Evolutionary conservation across 2,329 filamentous ascomycete genomes (phyloP).

Genomic region (Fonsecaea pugnacius): DNA sequence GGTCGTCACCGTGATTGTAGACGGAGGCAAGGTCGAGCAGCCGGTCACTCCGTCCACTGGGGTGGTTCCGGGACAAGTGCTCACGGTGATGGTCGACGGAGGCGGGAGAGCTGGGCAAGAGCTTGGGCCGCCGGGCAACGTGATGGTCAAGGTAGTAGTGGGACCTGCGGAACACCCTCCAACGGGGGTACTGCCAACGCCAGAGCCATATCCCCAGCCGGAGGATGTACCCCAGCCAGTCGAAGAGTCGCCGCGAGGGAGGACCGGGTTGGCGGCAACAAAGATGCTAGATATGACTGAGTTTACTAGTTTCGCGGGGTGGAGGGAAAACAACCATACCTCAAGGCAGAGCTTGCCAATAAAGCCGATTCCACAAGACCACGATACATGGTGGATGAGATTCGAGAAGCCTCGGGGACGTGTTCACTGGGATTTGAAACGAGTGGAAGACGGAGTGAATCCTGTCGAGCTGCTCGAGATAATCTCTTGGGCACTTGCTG

Average conservation of each 20-base stretch:
- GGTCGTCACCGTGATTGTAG: conserved; percentile 2
- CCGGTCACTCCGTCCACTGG: background rate
- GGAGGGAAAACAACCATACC: background rate
- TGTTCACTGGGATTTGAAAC: conserved; percentile 6
- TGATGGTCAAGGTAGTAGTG: background rate
- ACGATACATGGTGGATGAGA: conserved; percentile 10
- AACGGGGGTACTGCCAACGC: conserved; percentile 1
- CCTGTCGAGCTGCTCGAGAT: conserved; percentile 8
- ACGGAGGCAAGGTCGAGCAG: background rate
- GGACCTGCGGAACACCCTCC: conserved; percentile 4
- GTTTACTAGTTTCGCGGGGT: background rate
- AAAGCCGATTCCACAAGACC: conserved; percentile 6
- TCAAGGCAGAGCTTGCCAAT: conserved; percentile 6
- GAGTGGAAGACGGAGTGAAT: conserved; percentile 10
- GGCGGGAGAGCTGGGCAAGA: conserved; percentile 5
- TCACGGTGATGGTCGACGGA: conserved; percentile 1
- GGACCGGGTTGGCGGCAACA: conserved; percentile 8
- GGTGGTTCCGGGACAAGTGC: conserved; percentile 9
- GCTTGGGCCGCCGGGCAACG: background rate
- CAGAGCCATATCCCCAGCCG: conserved; percentile 2
- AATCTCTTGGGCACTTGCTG: background rate
- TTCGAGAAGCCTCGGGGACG: background rate
- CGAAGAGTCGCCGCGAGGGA: conserved; percentile 8
- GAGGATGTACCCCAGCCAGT: conserved; percentile 3
- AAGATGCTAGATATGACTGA: background rate